These are phyloP conservation scores for Curvularia spicifera DNA, from an alignment of 2,329 filamentous ascomycete genomes.

Conservation along the genomic window DNA sequence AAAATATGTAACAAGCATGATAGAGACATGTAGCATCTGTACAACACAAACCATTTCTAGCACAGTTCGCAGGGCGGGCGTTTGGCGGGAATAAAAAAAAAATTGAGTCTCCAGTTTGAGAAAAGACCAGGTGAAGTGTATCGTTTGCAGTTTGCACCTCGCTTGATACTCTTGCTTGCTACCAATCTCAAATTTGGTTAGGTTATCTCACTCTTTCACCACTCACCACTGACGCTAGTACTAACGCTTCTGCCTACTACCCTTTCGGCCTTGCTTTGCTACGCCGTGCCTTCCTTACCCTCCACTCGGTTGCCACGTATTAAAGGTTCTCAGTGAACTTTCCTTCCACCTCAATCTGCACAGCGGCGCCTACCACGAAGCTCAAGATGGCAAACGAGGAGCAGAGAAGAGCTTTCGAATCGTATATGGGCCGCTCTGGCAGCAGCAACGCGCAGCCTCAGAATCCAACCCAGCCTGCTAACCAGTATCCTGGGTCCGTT, in stretches of 20 bases:
- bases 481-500: slow-evolving; percentile 28
- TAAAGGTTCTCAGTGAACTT: slow-evolving; percentile 15
- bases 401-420: slow-evolving; percentile 38
- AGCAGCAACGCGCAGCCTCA: slow-evolving; percentile 11
- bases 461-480: slow-evolving; percentile 23
- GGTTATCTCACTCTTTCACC: slow-evolving; percentile 1
- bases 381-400: slow-evolving; percentile 38
- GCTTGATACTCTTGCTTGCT: slow-evolving; percentile 2
- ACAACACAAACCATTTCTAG: slow-evolving; percentile 31
- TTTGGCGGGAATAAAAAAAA: slow-evolving; percentile 43
- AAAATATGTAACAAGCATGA: slow-evolving; percentile 13
- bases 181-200: slow-evolving; percentile 2
- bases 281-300: slow-evolving; percentile 1
- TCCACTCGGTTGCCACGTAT: slow-evolving; percentile 8
- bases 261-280: not conserved
- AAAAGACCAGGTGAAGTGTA: slow-evolving; percentile 1
- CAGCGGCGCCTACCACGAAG: slow-evolving; percentile 23
- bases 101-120: slow-evolving; percentile 11
- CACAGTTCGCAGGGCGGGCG: slow-evolving; percentile 31
- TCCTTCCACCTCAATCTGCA: slow-evolving; percentile 15
- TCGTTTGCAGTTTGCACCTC: not conserved
- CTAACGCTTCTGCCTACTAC: not conserved
- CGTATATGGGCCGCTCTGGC: slow-evolving; percentile 36
- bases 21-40: slow-evolving; percentile 37
- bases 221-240: slow-evolving; percentile 7